Conservation (phyloP, 2,329 filamentous ascomycete genomes). For the Monosporascus sp. region DNA sequence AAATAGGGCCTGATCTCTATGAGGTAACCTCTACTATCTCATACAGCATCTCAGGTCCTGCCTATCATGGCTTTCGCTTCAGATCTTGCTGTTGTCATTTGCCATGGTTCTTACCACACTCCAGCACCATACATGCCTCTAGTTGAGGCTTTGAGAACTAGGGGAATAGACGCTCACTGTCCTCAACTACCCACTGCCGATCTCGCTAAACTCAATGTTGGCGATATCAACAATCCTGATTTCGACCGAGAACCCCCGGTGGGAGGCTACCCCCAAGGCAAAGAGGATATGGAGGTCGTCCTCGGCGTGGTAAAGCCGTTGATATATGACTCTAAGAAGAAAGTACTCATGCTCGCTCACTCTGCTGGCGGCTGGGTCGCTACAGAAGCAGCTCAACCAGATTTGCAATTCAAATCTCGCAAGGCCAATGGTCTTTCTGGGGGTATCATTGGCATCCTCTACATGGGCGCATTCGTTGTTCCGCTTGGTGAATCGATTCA, state of each 20-base stretch:
- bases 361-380: conserved; percentile 30
- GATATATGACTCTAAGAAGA: conserved; percentile 16
- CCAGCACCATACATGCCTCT: conserved; percentile 24
- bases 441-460: conserved; percentile 25
- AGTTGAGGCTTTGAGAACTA: conserved; percentile 14
- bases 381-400: conserved; percentile 23
- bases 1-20: too few relatives aligned
- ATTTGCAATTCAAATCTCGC: conserved; percentile 20
- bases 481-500: conserved; percentile 25
- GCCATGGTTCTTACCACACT: conserved; percentile 26
- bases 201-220: conserved; percentile 17
- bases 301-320: conserved; percentile 5
- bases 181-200: conserved; percentile 29
- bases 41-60: too few relatives aligned
- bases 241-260: conserved; percentile 19
- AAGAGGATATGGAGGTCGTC: conserved; percentile 8
- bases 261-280: conserved; percentile 24
- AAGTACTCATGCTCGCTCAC: conserved; percentile 25
- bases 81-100: conserved; percentile 14
- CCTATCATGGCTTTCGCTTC: not conserved
- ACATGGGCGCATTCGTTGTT: conserved; percentile 24
- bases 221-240: conserved; percentile 15
- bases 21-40: too few relatives aligned
- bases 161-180: conserved; percentile 26
- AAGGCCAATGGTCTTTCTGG: conserved; percentile 11